A percentile compares a stretch with the other conserved stretches of the same genome.
Conservation (phyloP, 257 asterid species). For the Plectranthus barbatus region DNA sequence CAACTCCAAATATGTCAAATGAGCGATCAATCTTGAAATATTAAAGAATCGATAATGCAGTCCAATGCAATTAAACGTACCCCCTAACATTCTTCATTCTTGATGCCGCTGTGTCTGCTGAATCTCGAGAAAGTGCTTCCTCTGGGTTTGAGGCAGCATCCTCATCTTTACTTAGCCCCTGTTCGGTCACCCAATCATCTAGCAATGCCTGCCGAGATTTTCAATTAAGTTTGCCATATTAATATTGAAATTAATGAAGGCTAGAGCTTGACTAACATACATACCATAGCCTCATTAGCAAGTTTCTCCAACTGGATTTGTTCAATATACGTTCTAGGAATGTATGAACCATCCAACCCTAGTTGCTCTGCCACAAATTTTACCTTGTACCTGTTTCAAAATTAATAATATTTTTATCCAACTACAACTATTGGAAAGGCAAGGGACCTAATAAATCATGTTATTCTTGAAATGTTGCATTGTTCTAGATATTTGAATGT, state of each 20-base stretch:
- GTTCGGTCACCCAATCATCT: constrained; percentile 84
- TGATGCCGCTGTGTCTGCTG: constrained; percentile 52
- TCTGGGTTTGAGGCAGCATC: constrained; percentile 77
- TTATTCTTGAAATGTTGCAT: background rate
- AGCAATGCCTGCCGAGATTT: constrained; percentile 68
- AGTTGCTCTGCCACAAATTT: constrained; percentile 69
- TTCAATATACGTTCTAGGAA: constrained; percentile 89
- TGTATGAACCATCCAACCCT: constrained; percentile 79
- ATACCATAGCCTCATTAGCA: constrained; percentile 91
- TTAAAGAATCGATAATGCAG: background rate
- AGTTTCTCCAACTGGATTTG: constrained; percentile 97
- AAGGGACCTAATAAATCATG: background rate
- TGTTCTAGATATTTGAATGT: background rate
- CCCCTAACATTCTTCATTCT: constrained; percentile 57
- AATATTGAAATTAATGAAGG: constrained; percentile 1
- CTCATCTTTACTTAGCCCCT: constrained; percentile 86
- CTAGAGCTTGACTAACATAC: constrained; percentile 28
- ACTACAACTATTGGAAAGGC: background rate
- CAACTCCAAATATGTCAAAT: background rate
- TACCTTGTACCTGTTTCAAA: constrained; percentile 78
- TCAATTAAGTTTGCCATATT: constrained; percentile 17
- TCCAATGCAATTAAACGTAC: constrained; percentile 16
- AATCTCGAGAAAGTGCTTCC: constrained; percentile 76
- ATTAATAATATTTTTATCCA: constrained; percentile 5
- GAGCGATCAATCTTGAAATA: background rate